Evolutionary conservation across 164 flowering plant species (phyloP).

Genomic region (Vitis cinerea): DNA sequence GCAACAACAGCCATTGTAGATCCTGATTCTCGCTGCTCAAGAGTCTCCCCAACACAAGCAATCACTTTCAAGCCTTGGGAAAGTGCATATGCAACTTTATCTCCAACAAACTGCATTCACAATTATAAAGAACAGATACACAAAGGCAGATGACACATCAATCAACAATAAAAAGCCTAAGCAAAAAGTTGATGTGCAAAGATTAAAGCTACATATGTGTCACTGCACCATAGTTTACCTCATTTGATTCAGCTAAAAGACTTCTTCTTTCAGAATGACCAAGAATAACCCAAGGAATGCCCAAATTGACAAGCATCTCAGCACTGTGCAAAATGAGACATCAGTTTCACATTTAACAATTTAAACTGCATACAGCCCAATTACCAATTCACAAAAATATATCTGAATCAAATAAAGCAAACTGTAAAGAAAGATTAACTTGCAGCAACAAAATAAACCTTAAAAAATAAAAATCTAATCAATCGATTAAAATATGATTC

Average conservation of each 20-base stretch:
- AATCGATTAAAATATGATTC: too few species aligned
- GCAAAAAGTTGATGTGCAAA: neutral
- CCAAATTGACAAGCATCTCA: slow-evolving; percentile 81
- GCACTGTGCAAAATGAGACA: slow-evolving; percentile 44
- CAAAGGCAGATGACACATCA: neutral
- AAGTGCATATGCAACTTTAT: slow-evolving; percentile 84
- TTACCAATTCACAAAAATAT: neutral
- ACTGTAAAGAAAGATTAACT: too few species aligned
- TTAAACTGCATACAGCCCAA: neutral
- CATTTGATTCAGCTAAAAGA: slow-evolving; percentile 60
- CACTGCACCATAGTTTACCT: slow-evolving; percentile 34
- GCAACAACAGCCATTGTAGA: slow-evolving; percentile 72
- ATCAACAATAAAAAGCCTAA: neutral
- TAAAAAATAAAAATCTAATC: too few species aligned
- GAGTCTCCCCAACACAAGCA: slow-evolving; percentile 87
- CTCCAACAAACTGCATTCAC: slow-evolving; percentile 69
- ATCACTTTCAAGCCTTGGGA: slow-evolving; percentile 76
- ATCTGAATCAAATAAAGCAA: too few species aligned
- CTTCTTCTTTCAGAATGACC: slow-evolving; percentile 86
- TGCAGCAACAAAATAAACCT: too few species aligned
- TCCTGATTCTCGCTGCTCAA: slow-evolving; percentile 84
- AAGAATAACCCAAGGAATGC: slow-evolving; percentile 79
- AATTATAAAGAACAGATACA: neutral
- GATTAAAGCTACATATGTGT: neutral
- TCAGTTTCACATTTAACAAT: neutral